Base-by-base conservation (phyloP, 2,329 filamentous ascomycete genomes). In the Trichoderma lentiforme region DNA sequence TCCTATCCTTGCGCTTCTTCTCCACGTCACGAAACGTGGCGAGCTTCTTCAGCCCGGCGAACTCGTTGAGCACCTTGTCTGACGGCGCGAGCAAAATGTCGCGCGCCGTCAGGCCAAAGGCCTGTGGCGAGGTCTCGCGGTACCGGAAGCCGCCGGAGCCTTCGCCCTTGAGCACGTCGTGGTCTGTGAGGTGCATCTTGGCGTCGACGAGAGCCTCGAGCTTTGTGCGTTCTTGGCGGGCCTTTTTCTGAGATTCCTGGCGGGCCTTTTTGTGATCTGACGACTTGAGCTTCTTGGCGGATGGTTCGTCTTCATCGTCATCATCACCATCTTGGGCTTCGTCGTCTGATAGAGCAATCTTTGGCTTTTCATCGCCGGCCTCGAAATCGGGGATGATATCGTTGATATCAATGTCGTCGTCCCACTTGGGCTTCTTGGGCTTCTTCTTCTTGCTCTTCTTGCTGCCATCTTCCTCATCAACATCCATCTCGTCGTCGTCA, bases 371-470 rank as follows among this genome's bases (percentile, higher is more conserved):
- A 72, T 86, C 83, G 7, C 89, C 88, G 30, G 93, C 92, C 24
- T 93, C 89, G 78, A 97, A 97, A 73, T 97, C 93, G 1, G 94
- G 94, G 32, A 97, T 84, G 65, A 98, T 87, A 80, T 97, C 95
- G 73, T 92, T 94, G 83, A 99, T 98, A 79, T 98, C 95, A 77
- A 99, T 98, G 79, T 99, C 96, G 78, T 98, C 94, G 77, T 98
- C 93, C 92, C 95, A 99, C 78, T 87, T 91, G 75, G 89, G 90
- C 78, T 88, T 90, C 80, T 89, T 90, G 67, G 82, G 75, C 21
- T 83, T 82, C 53, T 83, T 79, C 74, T 77, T 81, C 74, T 78
- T 87, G 61, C 61, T 71, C 63, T 83, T 85, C n/a, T 79, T 83
- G 8, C 82, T 85, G 7, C 86, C 83, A 26, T 87, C 83, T 26